phyloP scores from a whole-genome alignment of 352 stramenopile genomes.

The Achlya hypogyna region DNA sequence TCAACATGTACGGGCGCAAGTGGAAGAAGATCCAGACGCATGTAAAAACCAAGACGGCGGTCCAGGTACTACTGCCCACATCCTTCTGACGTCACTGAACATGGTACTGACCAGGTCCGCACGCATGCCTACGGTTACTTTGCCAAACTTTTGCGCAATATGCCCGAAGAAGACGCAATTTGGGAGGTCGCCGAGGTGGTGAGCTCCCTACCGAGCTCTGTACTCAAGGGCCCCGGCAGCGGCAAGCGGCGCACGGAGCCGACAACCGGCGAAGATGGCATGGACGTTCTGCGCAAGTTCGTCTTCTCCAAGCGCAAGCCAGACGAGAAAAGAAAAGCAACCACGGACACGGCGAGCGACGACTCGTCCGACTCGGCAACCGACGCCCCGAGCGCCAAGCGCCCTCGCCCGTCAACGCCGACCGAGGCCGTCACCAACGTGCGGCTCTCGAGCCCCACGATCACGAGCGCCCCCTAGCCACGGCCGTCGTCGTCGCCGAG shows the following conservation, averaged over 20 bases:
- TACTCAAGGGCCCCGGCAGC: slow-evolving; percentile 64
- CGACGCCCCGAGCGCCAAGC: slow-evolving; percentile 9
- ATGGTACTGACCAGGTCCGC: slow-evolving; percentile 36
- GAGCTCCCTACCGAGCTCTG: slow-evolving; percentile 60
- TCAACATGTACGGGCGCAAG: slow-evolving; percentile 80
- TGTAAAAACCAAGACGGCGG: slow-evolving; percentile 77
- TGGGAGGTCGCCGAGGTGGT: slow-evolving; percentile 75
- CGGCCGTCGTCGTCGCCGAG: background rate
- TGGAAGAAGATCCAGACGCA: slow-evolving; percentile 86
- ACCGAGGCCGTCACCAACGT: background rate
- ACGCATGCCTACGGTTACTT: slow-evolving; percentile 85
- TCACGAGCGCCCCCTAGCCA: background rate
- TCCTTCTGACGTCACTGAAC: background rate
- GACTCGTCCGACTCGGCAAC: background rate
- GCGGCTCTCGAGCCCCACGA: slow-evolving; percentile 17
- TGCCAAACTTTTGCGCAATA: slow-evolving; percentile 75
- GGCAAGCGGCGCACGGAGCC: slow-evolving; percentile 69
- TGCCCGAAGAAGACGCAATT: slow-evolving; percentile 73
- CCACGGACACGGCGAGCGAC: slow-evolving; percentile 3
- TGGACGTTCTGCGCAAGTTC: slow-evolving; percentile 75
- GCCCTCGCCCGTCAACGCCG: background rate
- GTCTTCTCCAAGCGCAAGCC: slow-evolving; percentile 75
- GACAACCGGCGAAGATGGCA: slow-evolving; percentile 76
- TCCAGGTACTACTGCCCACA: slow-evolving; percentile 29
- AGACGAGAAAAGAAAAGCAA: slow-evolving; percentile 35